Evolutionary conservation across 345 rosid species (phyloP).

Genomic region (Eucalyptus marginata): DNA sequence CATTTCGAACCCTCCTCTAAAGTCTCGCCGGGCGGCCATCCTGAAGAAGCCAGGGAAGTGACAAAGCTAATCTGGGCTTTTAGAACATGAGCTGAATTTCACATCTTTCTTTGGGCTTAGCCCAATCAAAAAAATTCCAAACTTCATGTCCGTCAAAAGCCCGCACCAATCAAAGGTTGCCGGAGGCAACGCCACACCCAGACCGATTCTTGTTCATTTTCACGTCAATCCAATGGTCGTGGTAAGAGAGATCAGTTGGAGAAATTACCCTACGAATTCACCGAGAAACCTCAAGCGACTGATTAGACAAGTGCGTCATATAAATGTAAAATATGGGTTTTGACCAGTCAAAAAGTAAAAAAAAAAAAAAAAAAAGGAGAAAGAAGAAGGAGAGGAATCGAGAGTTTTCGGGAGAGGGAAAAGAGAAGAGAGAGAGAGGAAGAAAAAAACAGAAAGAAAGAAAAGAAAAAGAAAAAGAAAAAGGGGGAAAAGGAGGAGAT

Average conservation of each 20-base stretch:
- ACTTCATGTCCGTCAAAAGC: neutral
- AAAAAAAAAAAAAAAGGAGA: too few species aligned
- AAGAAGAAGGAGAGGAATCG: too few species aligned
- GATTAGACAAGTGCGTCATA: neutral
- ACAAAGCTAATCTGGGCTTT: neutral
- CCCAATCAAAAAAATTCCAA: neutral
- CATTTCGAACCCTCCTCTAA: neutral
- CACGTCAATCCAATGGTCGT: neutral
- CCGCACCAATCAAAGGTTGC: neutral
- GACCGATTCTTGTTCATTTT: neutral
- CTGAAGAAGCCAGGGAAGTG: neutral
- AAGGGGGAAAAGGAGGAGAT: too few species aligned
- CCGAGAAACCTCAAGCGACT: neutral
- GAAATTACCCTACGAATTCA: neutral
- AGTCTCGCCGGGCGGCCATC: neutral
- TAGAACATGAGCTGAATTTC: neutral
- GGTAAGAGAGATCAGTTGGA: neutral
- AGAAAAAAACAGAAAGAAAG: too few species aligned
- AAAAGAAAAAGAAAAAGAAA: too few species aligned
- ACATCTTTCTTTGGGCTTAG: neutral
- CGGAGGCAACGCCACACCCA: neutral
- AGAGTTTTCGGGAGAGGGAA: too few species aligned
- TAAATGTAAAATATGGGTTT: too few species aligned
- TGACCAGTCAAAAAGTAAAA: too few species aligned
- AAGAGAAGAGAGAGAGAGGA: too few species aligned